Percentiles rank a stretch among this genome's conserved stretches.
These are phyloP conservation scores for Talaromyces ruber DNA, from an alignment of 495 filamentous ascomycete species.

Conservation along the genomic window DNA sequence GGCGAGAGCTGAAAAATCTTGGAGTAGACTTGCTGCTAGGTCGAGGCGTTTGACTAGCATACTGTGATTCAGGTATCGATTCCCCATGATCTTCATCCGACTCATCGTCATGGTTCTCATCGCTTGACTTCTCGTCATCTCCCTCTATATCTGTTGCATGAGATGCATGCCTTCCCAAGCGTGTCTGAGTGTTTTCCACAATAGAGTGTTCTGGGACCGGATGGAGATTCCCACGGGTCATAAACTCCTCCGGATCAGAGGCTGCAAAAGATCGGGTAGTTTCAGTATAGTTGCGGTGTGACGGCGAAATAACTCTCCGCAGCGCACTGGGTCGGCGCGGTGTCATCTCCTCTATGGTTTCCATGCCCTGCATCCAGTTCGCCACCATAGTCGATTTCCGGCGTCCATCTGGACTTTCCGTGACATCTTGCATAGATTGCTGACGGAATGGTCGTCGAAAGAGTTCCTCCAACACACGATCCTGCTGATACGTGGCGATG, in stretches of 20 bases:
- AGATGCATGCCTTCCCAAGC: constrained; percentile 28
- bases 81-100: constrained; percentile 17
- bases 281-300: constrained; percentile 41
- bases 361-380: constrained; percentile 77
- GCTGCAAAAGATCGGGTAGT: constrained; percentile 38
- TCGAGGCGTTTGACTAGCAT: constrained; percentile 16
- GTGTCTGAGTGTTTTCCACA: constrained; percentile 14
- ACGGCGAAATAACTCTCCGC: constrained; percentile 19
- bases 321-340: constrained; percentile 22
- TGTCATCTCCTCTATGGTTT: constrained; percentile 43
- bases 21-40: constrained; percentile 19
- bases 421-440: constrained; percentile 32
- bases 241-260: constrained; percentile 51
- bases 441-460: constrained; percentile 58
- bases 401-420: constrained; percentile 46
- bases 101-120: constrained; percentile 52
- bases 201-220: constrained; percentile 21
- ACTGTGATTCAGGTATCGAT: constrained; percentile 19
- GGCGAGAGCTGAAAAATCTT: constrained; percentile 38
- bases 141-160: constrained; percentile 72
- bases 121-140: constrained; percentile 83
- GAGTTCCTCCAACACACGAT: constrained; percentile 84
- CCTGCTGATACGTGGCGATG: constrained; percentile 76
- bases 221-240: constrained; percentile 19
- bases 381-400: constrained; percentile 69